phyloP scores from a whole-genome alignment of 176 grass and related monocot genomes.

The Ensete glaucum region DNA sequence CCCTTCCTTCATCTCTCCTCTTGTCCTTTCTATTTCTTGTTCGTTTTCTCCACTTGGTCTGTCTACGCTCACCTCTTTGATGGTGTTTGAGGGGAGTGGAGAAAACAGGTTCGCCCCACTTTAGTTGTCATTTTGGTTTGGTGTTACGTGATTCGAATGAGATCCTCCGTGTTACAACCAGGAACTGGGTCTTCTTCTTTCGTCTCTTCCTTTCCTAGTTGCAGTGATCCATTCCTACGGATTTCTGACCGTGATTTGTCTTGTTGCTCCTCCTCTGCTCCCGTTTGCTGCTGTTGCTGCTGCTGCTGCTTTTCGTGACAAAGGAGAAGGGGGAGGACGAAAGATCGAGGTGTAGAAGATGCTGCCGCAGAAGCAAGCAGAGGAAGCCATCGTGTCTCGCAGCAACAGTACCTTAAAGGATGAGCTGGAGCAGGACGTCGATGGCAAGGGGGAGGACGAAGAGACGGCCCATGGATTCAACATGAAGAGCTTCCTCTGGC shows the following conservation, averaged over 20 bases:
- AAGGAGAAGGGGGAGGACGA: neutral
- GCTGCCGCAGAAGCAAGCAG: slow-evolving; percentile 46
- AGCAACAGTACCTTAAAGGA: slow-evolving; percentile 45
- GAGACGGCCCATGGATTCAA: slow-evolving; percentile 19
- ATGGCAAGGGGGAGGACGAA: slow-evolving; percentile 26
- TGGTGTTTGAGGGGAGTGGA: no score
- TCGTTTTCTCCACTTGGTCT: no score
- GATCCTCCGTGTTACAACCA: neutral
- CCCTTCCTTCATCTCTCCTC: no score
- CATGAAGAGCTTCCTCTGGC: slow-evolving; percentile 35
- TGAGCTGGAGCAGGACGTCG: slow-evolving; percentile 42
- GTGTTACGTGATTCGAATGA: no score
- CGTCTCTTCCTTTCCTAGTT: neutral
- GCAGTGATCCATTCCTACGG: neutral
- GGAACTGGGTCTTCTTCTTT: neutral
- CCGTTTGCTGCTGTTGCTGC: neutral
- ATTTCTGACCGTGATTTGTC: neutral
- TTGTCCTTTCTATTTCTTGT: no score
- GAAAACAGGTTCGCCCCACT: no score
- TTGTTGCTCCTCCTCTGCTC: neutral
- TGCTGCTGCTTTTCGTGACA: neutral
- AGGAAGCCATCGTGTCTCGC: slow-evolving; percentile 49
- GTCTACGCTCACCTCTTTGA: no score
- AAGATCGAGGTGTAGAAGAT: slow-evolving; percentile 13
- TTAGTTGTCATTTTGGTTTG: no score